Evolutionary conservation across 1,139 yeast species (phyloP), one percentile per base, ranked within the genome.

Genomic region (Pichia sp.): DNA sequence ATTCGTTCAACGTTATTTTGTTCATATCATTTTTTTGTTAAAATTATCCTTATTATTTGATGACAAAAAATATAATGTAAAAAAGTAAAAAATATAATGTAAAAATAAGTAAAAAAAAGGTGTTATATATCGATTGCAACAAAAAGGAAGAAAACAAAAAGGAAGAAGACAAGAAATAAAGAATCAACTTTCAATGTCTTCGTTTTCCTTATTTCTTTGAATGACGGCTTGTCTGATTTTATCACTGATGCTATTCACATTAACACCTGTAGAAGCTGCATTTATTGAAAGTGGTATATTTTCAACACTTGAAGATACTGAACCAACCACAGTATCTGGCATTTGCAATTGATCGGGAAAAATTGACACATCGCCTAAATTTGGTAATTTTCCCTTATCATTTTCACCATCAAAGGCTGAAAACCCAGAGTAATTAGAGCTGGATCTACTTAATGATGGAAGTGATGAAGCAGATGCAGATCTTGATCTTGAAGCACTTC

Each of bases 351-450:
- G 47, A 56, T 66, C 69, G 2, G 68, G 62, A 51, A 66, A 65
- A 25, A 66, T 53, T 3, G 68, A 62, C 14, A 66, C 67, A 41
- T 63, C 62, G 0, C 65, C 52, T 19, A 66, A 55, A 45, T 64
- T 62, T 11, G 68, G 67, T 52, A 65, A 28, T 34, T 54, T 57
- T 2, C 58, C 57, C 1, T 29, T 42, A 33, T 50, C 58, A 11
- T 49, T 47, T 44, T 54, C 58, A 33, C 52, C 53, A 33, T 52
- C 57, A 30, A 55, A 48, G 22, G 53, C 60, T 13, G 62, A 61
- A 51, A 64, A 65, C 0, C 68, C 67, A 5, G 69, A 66, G n/a
- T 47, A 58, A 18, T 53, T 46, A 0, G 67, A 62, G 16, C 45
- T 46, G 45, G 60, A 25, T 47, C 59, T 47, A 25, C 52, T 49